Evolutionary conservation across 371 early-diverging fungal species (phyloP).

Genomic region (Lichtheimia hyalospora): DNA sequence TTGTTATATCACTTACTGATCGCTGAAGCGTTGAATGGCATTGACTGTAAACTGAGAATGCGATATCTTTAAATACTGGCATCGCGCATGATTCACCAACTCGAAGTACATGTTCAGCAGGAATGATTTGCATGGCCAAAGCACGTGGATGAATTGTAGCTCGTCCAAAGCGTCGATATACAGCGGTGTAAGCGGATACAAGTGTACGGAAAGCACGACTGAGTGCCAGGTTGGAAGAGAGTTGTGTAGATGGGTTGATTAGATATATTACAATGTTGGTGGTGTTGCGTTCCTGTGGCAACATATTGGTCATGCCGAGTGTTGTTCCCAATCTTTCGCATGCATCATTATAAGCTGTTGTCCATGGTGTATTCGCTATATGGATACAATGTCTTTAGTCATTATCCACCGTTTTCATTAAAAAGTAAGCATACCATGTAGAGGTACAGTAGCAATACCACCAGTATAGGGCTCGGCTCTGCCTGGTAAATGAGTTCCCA

Average conservation of each 20-base stretch:
- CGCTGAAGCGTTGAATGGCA: slow-evolving; percentile 24
- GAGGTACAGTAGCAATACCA: slow-evolving; percentile 24
- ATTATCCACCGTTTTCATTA: background rate
- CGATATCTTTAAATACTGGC: slow-evolving; percentile 59
- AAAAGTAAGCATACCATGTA: slow-evolving; percentile 27
- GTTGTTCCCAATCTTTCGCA: slow-evolving; percentile 50
- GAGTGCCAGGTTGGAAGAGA: slow-evolving; percentile 52
- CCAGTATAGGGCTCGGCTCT: slow-evolving; percentile 40
- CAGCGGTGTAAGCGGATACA: slow-evolving; percentile 3
- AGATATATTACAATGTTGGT: slow-evolving; percentile 58
- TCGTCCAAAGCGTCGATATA: no score
- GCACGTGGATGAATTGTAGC: slow-evolving; percentile 11
- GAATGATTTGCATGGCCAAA: slow-evolving; percentile 43
- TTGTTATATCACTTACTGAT: background rate
- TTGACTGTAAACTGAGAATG: slow-evolving; percentile 62
- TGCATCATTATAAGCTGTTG: slow-evolving; percentile 45
- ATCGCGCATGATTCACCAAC: slow-evolving; percentile 42
- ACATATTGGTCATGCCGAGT: slow-evolving; percentile 17
- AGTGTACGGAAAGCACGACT: slow-evolving; percentile 49
- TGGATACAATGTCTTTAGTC: background rate
- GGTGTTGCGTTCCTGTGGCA: slow-evolving; percentile 15
- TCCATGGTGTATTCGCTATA: slow-evolving; percentile 15
- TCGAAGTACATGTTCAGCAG: slow-evolving; percentile 52
- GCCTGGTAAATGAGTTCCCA: slow-evolving; percentile 57
- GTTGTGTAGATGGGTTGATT: slow-evolving; percentile 54